Percentiles rank a stretch among this genome's conserved stretches.
These are phyloP conservation scores for Saccharomycodes ludwigii DNA, from an alignment of 805 yeast genomes.

Conservation along the genomic window DNA sequence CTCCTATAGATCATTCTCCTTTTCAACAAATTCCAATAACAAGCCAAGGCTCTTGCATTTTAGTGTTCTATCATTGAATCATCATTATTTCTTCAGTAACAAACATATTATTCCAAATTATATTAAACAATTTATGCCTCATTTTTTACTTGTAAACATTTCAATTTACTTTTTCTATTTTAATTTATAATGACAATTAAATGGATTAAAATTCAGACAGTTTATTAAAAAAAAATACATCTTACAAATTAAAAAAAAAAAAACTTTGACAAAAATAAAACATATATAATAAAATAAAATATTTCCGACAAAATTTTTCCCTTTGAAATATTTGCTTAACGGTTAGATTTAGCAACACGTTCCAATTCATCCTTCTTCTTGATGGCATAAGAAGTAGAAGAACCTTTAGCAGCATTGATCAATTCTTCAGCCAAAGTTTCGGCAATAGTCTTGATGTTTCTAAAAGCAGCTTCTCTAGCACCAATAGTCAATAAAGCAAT, in stretches of 20 bases:
- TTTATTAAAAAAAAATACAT: conserved; percentile 2
- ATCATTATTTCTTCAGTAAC: too few species aligned
- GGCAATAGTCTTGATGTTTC: conserved; percentile 99
- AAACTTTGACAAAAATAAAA: conserved; percentile 15
- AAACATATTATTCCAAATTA: too few species aligned
- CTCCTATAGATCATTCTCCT: too few species aligned
- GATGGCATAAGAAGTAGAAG: conserved; percentile 99
- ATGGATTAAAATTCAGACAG: too few species aligned
- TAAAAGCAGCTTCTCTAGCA: conserved; percentile 99
- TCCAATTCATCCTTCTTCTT: conserved; percentile 99
- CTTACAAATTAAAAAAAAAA: conserved; percentile 12
- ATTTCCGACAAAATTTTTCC: conserved; percentile 7
- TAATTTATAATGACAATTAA: too few species aligned
- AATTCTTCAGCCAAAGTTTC: conserved; percentile 99
- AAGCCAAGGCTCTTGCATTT: too few species aligned
- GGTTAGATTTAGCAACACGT: conserved; percentile 99
- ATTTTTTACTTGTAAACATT: too few species aligned
- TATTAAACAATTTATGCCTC: too few species aligned
- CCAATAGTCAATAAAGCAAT: conserved; percentile 96
- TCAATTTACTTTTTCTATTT: too few species aligned
- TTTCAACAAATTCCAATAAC: too few species aligned
- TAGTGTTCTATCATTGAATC: too few species aligned
- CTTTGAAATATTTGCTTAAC: too few species aligned
- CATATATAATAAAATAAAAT: conserved; percentile 10
- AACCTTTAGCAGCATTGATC: conserved; percentile 99